These are phyloP conservation scores for Boletus fagicola DNA, from an alignment of 768 basidiomycete genomes.

Conservation along the genomic window DNA sequence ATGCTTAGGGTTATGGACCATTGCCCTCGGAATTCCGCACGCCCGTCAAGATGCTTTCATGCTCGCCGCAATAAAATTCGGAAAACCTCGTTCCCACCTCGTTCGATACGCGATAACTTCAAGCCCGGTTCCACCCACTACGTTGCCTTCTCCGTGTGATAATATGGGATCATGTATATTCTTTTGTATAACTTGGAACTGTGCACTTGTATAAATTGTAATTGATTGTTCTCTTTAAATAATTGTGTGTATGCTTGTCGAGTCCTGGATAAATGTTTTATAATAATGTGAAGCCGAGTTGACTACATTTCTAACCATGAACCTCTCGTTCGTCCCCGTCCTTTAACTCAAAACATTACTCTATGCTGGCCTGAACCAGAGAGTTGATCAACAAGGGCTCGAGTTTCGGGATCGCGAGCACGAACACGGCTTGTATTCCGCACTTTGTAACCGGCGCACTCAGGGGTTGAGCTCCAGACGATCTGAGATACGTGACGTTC, in stretches of 20 bases:
- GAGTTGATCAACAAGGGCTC: neutral
- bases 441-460: neutral
- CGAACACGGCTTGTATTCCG: neutral
- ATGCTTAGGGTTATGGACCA: constrained; percentile 16
- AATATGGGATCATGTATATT: constrained; percentile 33
- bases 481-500: neutral
- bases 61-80: constrained; percentile 6
- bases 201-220: constrained; percentile 24
- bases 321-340: neutral
- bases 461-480: neutral
- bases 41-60: constrained; percentile 20
- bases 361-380: neutral
- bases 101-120: constrained; percentile 22
- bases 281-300: neutral
- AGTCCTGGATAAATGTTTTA: constrained; percentile 3
- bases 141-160: constrained; percentile 21
- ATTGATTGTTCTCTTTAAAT: constrained; percentile 8
- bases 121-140: constrained; percentile 9
- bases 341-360: neutral
- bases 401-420: neutral
- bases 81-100: constrained; percentile 8
- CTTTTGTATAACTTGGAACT: constrained; percentile 28
- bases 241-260: constrained; percentile 24
- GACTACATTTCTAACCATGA: neutral
- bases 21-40: constrained; percentile 1